These are phyloP conservation scores for Claviceps arundinis DNA, from an alignment of 2,329 filamentous ascomycete genomes.

Conservation along the genomic window DNA sequence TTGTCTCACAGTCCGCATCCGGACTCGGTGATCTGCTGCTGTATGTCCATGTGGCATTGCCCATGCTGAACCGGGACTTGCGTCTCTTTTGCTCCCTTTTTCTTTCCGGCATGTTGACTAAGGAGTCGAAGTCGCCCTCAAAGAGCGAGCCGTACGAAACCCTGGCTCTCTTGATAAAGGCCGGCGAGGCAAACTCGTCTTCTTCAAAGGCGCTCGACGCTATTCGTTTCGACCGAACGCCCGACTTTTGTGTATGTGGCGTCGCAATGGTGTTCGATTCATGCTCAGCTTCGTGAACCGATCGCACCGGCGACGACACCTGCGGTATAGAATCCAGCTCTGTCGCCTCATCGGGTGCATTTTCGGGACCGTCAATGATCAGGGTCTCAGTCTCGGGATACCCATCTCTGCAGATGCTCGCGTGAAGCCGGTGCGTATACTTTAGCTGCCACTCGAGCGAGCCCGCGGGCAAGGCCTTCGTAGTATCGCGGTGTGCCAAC, in stretches of 20 bases:
- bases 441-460: slow-evolving; percentile 46
- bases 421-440: slow-evolving; percentile 35
- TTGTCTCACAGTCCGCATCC: slow-evolving; percentile 7
- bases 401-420: slow-evolving; percentile 30
- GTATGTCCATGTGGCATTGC: slow-evolving; percentile 62
- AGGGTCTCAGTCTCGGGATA: slow-evolving; percentile 35
- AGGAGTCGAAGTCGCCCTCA: slow-evolving; percentile 50
- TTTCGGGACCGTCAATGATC: slow-evolving; percentile 30
- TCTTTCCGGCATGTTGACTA: slow-evolving; percentile 45
- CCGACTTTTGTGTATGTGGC: slow-evolving; percentile 2
- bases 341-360: slow-evolving; percentile 8
- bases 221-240: slow-evolving; percentile 19
- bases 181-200: slow-evolving; percentile 60
- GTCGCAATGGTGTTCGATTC: slow-evolving; percentile 2
- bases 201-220: slow-evolving; percentile 23
- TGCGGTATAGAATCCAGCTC: neutral
- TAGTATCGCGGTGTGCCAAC: slow-evolving; percentile 44
- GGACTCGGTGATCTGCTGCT: slow-evolving; percentile 53
- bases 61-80: slow-evolving; percentile 52
- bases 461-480: slow-evolving; percentile 34
- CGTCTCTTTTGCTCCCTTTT: slow-evolving; percentile 36
- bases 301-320: neutral
- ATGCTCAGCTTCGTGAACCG: neutral
- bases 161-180: slow-evolving; percentile 60
- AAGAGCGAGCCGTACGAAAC: slow-evolving; percentile 56